phyloP scores from a whole-genome alignment of 2,329 filamentous ascomycete species.

The Calonectria honghensis region DNA sequence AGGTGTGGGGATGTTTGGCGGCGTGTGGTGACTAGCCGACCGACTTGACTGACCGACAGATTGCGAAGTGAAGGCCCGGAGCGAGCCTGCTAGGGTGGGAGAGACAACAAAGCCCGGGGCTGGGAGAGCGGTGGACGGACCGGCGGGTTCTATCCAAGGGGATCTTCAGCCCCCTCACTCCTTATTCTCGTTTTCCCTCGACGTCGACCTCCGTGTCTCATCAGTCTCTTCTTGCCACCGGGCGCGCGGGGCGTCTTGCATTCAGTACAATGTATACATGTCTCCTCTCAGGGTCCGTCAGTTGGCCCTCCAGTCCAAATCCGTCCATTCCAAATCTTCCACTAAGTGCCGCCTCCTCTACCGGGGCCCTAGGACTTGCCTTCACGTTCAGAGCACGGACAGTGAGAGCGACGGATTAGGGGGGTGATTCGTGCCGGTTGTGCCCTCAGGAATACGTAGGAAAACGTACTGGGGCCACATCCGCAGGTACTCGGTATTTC shows the following conservation, averaged over 20 bases:
- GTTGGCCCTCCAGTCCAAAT: constrained; percentile 29
- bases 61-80: constrained; percentile 5
- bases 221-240: constrained; percentile 23
- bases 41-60: constrained; percentile 28
- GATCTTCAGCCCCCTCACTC: constrained; percentile 22
- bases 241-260: background rate
- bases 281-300: background rate
- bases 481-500: background rate
- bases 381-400: constrained; percentile 23
- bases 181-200: constrained; percentile 7
- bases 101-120: constrained; percentile 20
- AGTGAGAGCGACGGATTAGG: background rate
- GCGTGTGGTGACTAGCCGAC: constrained; percentile 29
- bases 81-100: constrained; percentile 1
- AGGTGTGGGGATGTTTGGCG: constrained; percentile 25
- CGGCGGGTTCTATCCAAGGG: background rate
- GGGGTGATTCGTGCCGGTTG: constrained; percentile 10
- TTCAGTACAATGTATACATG: background rate
- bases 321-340: background rate
- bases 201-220: constrained; percentile 26
- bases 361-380: constrained; percentile 2
- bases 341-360: constrained; percentile 5
- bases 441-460: no score
- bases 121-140: constrained; percentile 20
- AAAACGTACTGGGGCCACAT: constrained; percentile 5